Conservation (phyloP, 148 eudicot genomes). For the Nepenthes gracilis region DNA sequence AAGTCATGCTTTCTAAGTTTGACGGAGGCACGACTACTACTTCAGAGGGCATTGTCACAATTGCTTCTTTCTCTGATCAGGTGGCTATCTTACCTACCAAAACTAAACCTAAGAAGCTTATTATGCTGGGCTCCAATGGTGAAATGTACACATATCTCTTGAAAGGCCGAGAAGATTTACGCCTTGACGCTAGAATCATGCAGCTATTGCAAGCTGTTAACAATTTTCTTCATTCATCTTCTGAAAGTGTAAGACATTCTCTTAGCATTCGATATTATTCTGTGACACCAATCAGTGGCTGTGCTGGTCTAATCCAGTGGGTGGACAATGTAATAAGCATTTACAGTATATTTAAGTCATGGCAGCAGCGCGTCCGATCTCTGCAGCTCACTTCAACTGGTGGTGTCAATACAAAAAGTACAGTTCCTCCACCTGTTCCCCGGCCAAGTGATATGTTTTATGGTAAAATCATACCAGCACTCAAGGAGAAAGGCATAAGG, state of each 20-base stretch:
- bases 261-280: constrained; percentile 82
- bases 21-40: constrained; percentile 29
- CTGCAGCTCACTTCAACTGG: constrained; percentile 47
- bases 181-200: constrained; percentile 99
- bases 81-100: constrained; percentile 78
- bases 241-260: constrained; percentile 41
- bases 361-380: constrained; percentile 79
- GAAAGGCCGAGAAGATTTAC: constrained; percentile 97
- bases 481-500: constrained; percentile 96
- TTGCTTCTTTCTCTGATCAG: constrained; percentile 82
- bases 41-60: constrained; percentile 62
- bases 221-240: constrained; percentile 62
- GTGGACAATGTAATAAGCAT: constrained; percentile 88
- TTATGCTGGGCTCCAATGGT: constrained; percentile 89
- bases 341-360: constrained; percentile 81
- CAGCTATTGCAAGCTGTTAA: constrained; percentile 85
- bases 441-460: constrained; percentile 99
- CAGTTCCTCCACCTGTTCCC: constrained; percentile 73
- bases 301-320: constrained; percentile 99
- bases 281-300: constrained; percentile 94
- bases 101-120: constrained; percentile 92
- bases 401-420: constrained; percentile 38
- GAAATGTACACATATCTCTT: constrained; percentile 83
- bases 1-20: constrained; percentile 51
- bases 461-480: constrained; percentile 97